Percentiles rank a stretch among this genome's conserved stretches.
These are phyloP conservation scores for Leptographium lundbergii DNA, from an alignment of 2,329 filamentous ascomycete genomes.

Conservation along the genomic window DNA sequence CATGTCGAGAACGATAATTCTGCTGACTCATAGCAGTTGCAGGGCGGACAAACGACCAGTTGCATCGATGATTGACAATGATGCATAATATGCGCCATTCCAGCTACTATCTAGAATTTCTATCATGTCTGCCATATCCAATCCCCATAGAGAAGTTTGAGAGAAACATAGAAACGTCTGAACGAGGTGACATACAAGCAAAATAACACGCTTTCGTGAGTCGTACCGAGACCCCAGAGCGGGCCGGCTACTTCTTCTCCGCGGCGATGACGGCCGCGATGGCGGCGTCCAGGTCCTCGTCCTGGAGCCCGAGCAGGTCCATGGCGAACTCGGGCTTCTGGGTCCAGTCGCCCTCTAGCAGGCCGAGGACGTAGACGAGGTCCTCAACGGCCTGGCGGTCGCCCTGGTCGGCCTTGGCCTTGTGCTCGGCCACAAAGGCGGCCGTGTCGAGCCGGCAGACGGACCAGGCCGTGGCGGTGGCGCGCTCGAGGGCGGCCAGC, in stretches of 20 bases:
- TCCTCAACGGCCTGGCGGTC: constrained; percentile 28
- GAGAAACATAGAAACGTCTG: too few relatives aligned
- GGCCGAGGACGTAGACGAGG: constrained; percentile 34
- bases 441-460: constrained; percentile 23
- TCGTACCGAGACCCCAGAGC: too few relatives aligned
- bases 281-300: constrained; percentile 32
- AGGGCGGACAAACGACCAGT: too few relatives aligned
- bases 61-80: too few relatives aligned
- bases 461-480: constrained; percentile 17
- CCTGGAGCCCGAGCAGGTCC: constrained; percentile 30
- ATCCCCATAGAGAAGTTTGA: too few relatives aligned
- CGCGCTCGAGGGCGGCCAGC: constrained; percentile 20
- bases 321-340: constrained; percentile 30
- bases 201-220: too few relatives aligned
- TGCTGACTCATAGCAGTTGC: too few relatives aligned
- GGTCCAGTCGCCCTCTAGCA: constrained; percentile 36
- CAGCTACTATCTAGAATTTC: too few relatives aligned
- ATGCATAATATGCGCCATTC: too few relatives aligned
- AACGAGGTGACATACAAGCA: too few relatives aligned
- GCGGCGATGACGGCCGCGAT: constrained; percentile 21
- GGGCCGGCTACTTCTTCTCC: not conserved
- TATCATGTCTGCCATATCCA: too few relatives aligned
- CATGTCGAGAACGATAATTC: too few relatives aligned
- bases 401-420: constrained; percentile 23
- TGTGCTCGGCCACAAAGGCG: constrained; percentile 25